Percentiles rank a stretch among this genome's conserved stretches.
These are phyloP conservation scores for Penicillium sp. DNA, from an alignment of 2,329 filamentous ascomycete genomes.

Conservation along the genomic window DNA sequence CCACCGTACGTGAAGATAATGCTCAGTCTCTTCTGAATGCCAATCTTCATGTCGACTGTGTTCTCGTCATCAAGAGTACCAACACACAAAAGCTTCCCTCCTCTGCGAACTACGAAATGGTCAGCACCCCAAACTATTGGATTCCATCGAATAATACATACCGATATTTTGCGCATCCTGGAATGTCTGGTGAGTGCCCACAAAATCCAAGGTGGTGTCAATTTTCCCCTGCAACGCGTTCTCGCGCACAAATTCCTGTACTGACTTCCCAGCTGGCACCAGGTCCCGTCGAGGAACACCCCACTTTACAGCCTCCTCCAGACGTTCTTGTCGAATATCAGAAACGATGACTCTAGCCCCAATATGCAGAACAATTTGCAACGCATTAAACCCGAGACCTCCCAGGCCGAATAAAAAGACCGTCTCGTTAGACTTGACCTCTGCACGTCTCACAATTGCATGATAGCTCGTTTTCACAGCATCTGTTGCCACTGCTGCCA, in stretches of 20 bases:
- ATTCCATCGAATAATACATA: background rate
- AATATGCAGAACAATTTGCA: background rate
- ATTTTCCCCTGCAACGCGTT: conserved; percentile 22
- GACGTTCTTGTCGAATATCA: background rate
- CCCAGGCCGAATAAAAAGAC: background rate
- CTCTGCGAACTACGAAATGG: background rate
- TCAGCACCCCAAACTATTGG: background rate
- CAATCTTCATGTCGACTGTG: background rate
- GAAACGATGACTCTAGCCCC: background rate
- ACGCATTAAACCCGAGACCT: background rate
- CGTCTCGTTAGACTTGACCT: background rate
- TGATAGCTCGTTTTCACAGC: background rate
- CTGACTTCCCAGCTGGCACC: conserved; percentile 28
- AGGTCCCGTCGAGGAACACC: conserved; percentile 22
- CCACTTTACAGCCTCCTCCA: background rate
- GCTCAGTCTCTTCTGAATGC: background rate
- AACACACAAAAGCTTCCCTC: background rate
- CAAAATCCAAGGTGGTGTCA: conserved; percentile 36
- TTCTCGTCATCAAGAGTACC: background rate
- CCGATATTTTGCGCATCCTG: conserved; percentile 26
- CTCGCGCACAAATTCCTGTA: conserved; percentile 30
- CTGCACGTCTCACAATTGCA: background rate
- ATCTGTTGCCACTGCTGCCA: background rate
- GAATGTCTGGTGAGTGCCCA: conserved; percentile 39
- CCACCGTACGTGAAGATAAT: background rate